These are phyloP conservation scores for Cucurbita moschata DNA, from an alignment of 306 rosid species.

Conservation along the genomic window DNA sequence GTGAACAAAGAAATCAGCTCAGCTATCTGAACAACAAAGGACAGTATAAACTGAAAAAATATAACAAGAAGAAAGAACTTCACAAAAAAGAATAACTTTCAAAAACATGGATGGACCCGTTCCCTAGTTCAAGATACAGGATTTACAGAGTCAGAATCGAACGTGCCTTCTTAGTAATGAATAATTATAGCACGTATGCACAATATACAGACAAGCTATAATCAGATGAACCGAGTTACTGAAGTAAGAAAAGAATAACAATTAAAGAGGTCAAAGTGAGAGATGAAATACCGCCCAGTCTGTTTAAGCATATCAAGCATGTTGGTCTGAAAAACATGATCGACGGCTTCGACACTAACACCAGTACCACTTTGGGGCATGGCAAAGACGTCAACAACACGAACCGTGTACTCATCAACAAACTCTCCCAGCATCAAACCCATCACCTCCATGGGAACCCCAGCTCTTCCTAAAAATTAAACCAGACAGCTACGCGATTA, in stretches of 20 bases:
- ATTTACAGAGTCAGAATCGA: not conserved
- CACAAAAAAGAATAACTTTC: not conserved
- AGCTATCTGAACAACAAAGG: not conserved
- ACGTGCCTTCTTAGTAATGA: not conserved
- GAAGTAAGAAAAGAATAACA: not conserved
- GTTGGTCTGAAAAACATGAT: slow-evolving; percentile 88
- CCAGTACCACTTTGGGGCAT: slow-evolving; percentile 98
- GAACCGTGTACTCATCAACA: slow-evolving; percentile 89
- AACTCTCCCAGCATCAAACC: slow-evolving; percentile 92
- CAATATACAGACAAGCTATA: too few relatives aligned
- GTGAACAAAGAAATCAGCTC: slow-evolving; percentile 1
- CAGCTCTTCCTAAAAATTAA: slow-evolving; percentile 50
- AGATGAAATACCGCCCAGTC: slow-evolving; percentile 59
- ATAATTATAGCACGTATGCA: not conserved
- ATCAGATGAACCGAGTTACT: not conserved
- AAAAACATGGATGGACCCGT: not conserved
- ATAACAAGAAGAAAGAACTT: not conserved
- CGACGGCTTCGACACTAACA: slow-evolving; percentile 96
- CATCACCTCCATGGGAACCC: slow-evolving; percentile 97
- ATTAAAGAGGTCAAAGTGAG: not conserved
- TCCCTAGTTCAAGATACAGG: not conserved
- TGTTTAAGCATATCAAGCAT: slow-evolving; percentile 96
- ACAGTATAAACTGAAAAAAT: not conserved
- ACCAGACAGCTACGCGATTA: not conserved
- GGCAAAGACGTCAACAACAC: slow-evolving; percentile 86